Evolutionary conservation across 148 eudicot genomes (phyloP).

Genomic region (Agrostemma githago): DNA sequence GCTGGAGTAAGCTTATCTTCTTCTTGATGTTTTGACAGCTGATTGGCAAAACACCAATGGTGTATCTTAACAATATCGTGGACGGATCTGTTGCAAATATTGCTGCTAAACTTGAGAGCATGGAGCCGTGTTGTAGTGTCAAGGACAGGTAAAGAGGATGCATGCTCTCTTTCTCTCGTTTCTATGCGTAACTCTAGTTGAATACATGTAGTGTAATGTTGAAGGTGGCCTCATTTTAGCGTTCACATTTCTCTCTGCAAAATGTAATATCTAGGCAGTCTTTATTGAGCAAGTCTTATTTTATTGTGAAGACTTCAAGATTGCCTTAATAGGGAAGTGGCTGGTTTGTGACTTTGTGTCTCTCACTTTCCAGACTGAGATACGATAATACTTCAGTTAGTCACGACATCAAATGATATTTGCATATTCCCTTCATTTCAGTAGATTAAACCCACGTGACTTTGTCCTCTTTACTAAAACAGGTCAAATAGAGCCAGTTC

Average conservation of each 20-base stretch:
- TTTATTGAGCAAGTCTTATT: not conserved
- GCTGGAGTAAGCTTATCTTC: not conserved
- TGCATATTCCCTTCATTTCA: not conserved
- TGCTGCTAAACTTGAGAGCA: slow-evolving; percentile 97
- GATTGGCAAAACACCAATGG: slow-evolving; percentile 96
- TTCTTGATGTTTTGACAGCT: slow-evolving; percentile 48
- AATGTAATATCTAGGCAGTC: not conserved
- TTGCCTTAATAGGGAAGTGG: slow-evolving; percentile 2
- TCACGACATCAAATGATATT: not conserved
- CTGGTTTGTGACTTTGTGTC: not conserved
- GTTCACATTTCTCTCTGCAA: not conserved
- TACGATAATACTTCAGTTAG: not conserved
- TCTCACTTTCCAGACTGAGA: not conserved
- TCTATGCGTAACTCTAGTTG: not conserved
- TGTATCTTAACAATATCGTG: slow-evolving; percentile 74
- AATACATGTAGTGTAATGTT: not conserved
- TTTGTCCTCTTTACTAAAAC: no score
- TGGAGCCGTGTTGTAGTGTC: slow-evolving; percentile 98
- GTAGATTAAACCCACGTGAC: not conserved
- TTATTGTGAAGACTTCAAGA: not conserved
- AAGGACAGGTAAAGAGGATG: slow-evolving; percentile 71
- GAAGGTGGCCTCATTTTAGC: not conserved
- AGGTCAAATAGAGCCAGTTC: no score
- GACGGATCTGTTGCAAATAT: slow-evolving; percentile 80
- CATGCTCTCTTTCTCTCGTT: not conserved